These are phyloP conservation scores for Pyrenula massariospora DNA, from an alignment of 495 filamentous ascomycete species.

Conservation along the genomic window DNA sequence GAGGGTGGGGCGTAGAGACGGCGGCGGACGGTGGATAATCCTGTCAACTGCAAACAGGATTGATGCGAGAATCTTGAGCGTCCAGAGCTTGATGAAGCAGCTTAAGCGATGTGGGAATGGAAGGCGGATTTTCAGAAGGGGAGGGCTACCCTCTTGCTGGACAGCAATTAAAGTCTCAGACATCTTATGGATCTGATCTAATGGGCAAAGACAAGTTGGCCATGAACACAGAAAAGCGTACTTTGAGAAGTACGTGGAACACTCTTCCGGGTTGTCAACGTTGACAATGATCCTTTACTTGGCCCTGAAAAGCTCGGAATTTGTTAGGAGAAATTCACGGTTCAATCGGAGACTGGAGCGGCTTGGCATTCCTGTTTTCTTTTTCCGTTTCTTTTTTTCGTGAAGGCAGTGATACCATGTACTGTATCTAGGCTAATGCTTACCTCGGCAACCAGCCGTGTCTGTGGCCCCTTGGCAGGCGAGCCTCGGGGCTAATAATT, in stretches of 20 bases:
- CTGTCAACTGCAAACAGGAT: constrained; percentile 8
- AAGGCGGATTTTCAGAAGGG: constrained; percentile 11
- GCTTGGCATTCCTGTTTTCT: not conserved
- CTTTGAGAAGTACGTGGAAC: not conserved
- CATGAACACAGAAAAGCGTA: not conserved
- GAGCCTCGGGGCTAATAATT: not conserved
- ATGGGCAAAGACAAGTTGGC: not conserved
- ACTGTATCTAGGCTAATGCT: not conserved
- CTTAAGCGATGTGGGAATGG: constrained; percentile 11
- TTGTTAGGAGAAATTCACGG: not conserved
- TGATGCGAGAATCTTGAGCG: constrained; percentile 9
- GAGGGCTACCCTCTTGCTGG: constrained; percentile 3
- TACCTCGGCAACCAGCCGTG: not conserved
- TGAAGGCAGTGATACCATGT: not conserved
- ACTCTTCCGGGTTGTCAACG: not conserved
- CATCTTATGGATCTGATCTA: constrained; percentile 1
- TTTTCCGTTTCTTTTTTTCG: not conserved
- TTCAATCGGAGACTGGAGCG: not conserved
- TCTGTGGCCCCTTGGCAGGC: not conserved
- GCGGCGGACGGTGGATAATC: constrained; percentile 5
- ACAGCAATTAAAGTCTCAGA: constrained; percentile 3
- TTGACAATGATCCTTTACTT: not conserved
- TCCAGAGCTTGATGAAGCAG: constrained; percentile 13
- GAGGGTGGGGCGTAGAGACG: constrained; percentile 15
- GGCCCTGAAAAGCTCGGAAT: not conserved